These are phyloP conservation scores for Ophiostoma himal-ulmi DNA, from an alignment of 2,329 filamentous ascomycete species.

Conservation along the genomic window DNA sequence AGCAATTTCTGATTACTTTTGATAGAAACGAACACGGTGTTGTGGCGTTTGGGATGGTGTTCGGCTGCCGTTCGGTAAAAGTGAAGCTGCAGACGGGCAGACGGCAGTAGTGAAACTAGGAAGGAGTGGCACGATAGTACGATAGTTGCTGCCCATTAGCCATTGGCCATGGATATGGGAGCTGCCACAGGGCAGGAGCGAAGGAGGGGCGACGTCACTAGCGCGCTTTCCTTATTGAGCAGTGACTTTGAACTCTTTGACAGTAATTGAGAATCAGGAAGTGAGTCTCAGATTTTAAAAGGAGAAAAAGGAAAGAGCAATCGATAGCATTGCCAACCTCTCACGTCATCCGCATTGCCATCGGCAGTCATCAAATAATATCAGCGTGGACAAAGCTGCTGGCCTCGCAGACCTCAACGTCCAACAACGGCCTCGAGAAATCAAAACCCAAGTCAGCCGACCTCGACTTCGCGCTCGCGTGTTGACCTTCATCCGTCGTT, in stretches of 20 bases:
- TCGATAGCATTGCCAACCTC: neutral
- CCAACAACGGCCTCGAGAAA: neutral
- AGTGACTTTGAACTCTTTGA: neutral
- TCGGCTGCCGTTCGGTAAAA: slow-evolving; percentile 24
- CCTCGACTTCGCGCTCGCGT: slow-evolving; percentile 1
- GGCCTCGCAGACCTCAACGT: neutral
- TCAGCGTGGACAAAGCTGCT: neutral
- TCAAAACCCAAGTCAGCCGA: too few species aligned
- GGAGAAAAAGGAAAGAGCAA: neutral
- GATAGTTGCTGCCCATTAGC: too few species aligned
- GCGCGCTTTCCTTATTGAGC: neutral
- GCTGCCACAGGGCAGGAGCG: too few species aligned
- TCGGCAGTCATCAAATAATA: neutral
- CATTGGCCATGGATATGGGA: too few species aligned
- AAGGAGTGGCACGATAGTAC: neutral
- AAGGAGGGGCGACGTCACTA: slow-evolving; percentile 9
- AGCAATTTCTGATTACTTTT: neutral
- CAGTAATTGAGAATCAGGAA: neutral
- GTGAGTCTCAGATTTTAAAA: neutral
- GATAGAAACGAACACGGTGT: neutral
- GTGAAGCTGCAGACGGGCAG: neutral
- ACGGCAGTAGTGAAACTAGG: neutral
- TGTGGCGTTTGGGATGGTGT: slow-evolving; percentile 3
- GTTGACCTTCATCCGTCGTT: neutral
- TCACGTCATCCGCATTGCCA: neutral